phyloP scores from a whole-genome alignment of 306 rosid genomes.

The Parietaria judaica region DNA sequence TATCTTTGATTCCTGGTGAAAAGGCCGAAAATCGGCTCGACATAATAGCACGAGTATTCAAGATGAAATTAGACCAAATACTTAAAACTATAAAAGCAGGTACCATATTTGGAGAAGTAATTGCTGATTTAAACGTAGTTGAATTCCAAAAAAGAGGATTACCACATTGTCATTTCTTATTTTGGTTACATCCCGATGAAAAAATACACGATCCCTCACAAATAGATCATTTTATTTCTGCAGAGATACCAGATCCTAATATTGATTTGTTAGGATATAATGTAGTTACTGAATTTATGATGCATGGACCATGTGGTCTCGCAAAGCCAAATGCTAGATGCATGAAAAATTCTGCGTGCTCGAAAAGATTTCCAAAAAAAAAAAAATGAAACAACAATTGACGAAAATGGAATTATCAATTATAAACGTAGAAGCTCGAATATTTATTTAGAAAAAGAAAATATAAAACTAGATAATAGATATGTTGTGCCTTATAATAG shows the following conservation, averaged over 20 bases:
- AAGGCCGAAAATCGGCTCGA: background rate
- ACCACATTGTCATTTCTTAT: background rate
- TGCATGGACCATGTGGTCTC: no score
- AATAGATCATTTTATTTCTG: background rate
- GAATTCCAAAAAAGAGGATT: background rate
- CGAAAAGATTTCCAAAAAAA: no score
- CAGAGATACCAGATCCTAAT: background rate
- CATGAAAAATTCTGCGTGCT: no score
- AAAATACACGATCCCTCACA: background rate
- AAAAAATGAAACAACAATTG: no score
- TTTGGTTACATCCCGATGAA: background rate
- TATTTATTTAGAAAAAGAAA: no score
- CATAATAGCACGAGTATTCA: background rate
- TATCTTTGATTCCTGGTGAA: background rate
- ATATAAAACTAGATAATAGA: no score
- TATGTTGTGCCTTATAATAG: no score
- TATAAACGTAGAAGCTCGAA: no score
- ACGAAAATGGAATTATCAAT: no score
- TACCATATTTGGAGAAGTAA: background rate
- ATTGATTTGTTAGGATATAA: no score
- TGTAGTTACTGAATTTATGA: no score
- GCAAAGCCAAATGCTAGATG: no score
- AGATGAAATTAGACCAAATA: background rate
- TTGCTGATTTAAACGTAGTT: background rate
- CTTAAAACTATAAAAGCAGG: background rate